Conservation (phyloP, 108 stramenopile species). For the Nitzschia inconspicua region DNA sequence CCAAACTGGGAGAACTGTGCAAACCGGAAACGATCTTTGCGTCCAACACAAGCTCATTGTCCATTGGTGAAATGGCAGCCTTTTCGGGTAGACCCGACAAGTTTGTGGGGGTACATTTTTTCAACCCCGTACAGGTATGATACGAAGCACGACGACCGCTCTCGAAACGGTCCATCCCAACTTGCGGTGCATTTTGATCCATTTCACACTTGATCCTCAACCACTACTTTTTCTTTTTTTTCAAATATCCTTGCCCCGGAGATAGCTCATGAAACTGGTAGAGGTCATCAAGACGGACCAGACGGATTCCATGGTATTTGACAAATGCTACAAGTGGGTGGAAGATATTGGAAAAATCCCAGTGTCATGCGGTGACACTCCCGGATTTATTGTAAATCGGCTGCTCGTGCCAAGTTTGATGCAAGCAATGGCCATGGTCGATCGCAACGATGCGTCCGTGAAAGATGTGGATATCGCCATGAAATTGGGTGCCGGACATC, state of each 20-base stretch:
- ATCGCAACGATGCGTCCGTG: slow-evolving; percentile 89
- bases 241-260: not conserved
- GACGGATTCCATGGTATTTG: slow-evolving; percentile 85
- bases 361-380: slow-evolving; percentile 93
- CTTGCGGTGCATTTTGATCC: not conserved
- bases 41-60: slow-evolving; percentile 91
- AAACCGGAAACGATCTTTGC: slow-evolving; percentile 89
- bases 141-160: not conserved
- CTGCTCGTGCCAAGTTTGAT: slow-evolving; percentile 88
- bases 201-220: not conserved
- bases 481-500: slow-evolving; percentile 98
- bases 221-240: not conserved
- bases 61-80: slow-evolving; percentile 83
- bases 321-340: slow-evolving; percentile 74
- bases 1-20: slow-evolving; percentile 67
- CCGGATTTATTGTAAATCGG: slow-evolving; percentile 98
- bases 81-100: slow-evolving; percentile 85
- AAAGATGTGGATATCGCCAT: slow-evolving; percentile 95
- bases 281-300: slow-evolving; percentile 92
- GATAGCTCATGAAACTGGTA: slow-evolving; percentile 93
- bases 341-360: slow-evolving; percentile 86
- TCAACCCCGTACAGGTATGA: slow-evolving; percentile 89
- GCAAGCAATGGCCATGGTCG: slow-evolving; percentile 92
- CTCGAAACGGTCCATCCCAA: not conserved
- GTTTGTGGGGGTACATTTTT: slow-evolving; percentile 99